A percentile compares a stretch with the other conserved stretches of the same genome.
Conservation (phyloP, 176 grass and related monocot genomes). For the Oryza brachyantha region DNA sequence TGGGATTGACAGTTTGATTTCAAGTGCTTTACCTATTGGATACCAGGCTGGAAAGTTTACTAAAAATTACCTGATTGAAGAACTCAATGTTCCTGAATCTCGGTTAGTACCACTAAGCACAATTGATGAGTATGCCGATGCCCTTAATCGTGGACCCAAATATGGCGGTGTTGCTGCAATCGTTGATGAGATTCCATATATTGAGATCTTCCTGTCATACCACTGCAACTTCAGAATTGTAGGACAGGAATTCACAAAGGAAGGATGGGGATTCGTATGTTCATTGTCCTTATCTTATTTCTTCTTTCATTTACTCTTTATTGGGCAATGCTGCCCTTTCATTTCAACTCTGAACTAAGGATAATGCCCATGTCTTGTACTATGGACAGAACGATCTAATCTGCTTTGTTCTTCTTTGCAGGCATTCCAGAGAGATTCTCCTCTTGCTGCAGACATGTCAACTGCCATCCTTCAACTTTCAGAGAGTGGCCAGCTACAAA, state of each 20-base stretch:
- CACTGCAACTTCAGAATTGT: slow-evolving; percentile 78
- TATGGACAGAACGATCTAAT: not conserved
- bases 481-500: slow-evolving; percentile 81
- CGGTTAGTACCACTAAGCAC: slow-evolving; percentile 59
- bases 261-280: slow-evolving; percentile 99
- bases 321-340: not conserved
- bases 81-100: slow-evolving; percentile 64
- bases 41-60: slow-evolving; percentile 77
- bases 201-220: slow-evolving; percentile 67
- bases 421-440: slow-evolving; percentile 93
- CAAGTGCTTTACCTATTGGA: slow-evolving; percentile 60
- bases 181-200: slow-evolving; percentile 72
- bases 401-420: slow-evolving; percentile 26
- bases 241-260: slow-evolving; percentile 71
- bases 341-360: slow-evolving; percentile 3
- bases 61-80: slow-evolving; percentile 67
- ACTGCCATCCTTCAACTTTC: slow-evolving; percentile 84
- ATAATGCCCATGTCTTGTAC: not conserved
- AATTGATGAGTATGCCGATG: slow-evolving; percentile 61
- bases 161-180: slow-evolving; percentile 78
- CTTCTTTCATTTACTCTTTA: not conserved
- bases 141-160: slow-evolving; percentile 66
- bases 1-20: slow-evolving; percentile 68
- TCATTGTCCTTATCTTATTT: not conserved
- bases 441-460: slow-evolving; percentile 73